phyloP scores from a whole-genome alignment of 73 alveolate species.

The Uronychia setigera region DNA sequence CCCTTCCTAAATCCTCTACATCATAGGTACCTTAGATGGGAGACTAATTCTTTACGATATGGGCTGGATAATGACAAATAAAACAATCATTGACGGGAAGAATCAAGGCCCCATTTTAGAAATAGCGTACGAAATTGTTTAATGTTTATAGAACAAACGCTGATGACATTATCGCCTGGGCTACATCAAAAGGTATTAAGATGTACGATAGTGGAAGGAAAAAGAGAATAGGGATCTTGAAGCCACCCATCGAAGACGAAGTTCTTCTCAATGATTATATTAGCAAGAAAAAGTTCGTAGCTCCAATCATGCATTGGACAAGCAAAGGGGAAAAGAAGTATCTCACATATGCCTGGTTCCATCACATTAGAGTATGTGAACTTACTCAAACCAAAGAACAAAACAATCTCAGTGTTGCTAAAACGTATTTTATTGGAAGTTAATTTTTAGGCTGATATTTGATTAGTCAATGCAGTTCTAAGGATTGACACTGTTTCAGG shows the following conservation, averaged over 20 bases:
- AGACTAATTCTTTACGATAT: no score
- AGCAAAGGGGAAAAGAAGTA: not conserved
- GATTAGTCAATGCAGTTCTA: no score
- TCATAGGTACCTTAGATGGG: no score
- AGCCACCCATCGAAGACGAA: not conserved
- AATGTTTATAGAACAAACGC: no score
- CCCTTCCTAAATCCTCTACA: no score
- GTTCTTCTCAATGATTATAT: not conserved
- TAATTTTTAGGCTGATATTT: no score
- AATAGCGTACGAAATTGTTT: no score
- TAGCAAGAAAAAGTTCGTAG: not conserved
- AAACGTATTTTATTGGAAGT: no score
- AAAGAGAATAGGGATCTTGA: constrained; percentile 25
- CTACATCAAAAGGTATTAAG: constrained; percentile 32
- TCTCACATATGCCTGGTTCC: not conserved
- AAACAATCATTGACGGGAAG: constrained; percentile 12
- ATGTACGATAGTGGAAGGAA: constrained; percentile 21
- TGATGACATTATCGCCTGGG: constrained; percentile 40
- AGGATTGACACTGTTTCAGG: not conserved
- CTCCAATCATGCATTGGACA: not conserved
- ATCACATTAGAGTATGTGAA: not conserved
- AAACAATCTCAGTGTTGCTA: no score
- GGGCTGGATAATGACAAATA: no score
- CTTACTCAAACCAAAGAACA: not conserved
- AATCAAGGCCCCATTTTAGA: constrained; percentile 8